Conservation (phyloP, 371 early-diverging fungal genomes). For the Mucor mucedo region DNA sequence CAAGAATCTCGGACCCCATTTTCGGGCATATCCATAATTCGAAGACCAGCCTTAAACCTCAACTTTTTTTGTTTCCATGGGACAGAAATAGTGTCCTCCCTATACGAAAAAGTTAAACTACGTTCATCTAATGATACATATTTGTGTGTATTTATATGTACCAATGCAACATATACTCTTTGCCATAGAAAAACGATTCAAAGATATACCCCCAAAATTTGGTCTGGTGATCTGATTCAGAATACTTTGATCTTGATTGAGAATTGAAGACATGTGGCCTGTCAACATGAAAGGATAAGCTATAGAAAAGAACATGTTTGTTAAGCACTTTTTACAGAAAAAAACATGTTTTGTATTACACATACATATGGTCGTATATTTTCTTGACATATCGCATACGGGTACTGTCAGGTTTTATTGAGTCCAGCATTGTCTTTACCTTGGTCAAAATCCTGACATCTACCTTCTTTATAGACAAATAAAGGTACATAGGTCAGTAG, state of each 20-base stretch:
- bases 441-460: too few relatives aligned
- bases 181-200: conserved; percentile 2
- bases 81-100: conserved; percentile 5
- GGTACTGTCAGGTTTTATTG: too few relatives aligned
- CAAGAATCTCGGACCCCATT: not conserved
- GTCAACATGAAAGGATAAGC: not conserved
- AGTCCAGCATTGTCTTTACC: too few relatives aligned
- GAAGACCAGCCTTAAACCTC: conserved; percentile 5
- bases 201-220: conserved; percentile 4
- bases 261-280: not conserved
- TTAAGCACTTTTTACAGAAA: not conserved
- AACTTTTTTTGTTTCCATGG: conserved; percentile 2
- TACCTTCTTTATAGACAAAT: too few relatives aligned
- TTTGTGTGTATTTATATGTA: not conserved
- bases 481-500: too few relatives aligned
- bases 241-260: not conserved
- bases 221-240: not conserved
- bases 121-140: not conserved
- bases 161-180: conserved; percentile 8
- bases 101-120: not conserved
- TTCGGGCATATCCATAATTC: not conserved
- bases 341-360: not conserved
- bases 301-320: not conserved
- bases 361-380: not conserved
- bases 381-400: not conserved